Base-by-base conservation (phyloP, 208 protist species). In the Trypanosoma boissoni region DNA sequence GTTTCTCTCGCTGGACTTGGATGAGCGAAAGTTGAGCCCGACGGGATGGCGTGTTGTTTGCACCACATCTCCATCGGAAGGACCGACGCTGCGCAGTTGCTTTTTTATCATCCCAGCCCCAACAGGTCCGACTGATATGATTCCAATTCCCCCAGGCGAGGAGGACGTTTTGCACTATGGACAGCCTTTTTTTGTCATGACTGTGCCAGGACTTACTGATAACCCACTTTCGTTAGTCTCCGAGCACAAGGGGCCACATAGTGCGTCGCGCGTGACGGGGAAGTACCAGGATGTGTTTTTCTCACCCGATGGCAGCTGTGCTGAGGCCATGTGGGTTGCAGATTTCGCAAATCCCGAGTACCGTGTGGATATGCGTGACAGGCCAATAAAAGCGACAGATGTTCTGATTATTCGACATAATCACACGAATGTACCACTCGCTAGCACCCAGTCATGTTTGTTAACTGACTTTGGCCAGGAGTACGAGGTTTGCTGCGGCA, bases 101-200 rank as follows among this genome's bases (percentile, higher is more conserved):
- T 78, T 90, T 31, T 53, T 91, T n/a, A 49, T 96, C 16, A 74
- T 81, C 21, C 84, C 84, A 0, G 75, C 83, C 23, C 79, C 80
- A 7, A 77, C 81, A 41, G 76, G 80, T 3, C 80, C 76, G 9
- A 85, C 78, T n/a, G 83, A 89, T 44, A 80, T 72, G 55, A 83
- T 83, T 32, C 68, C 84, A 1, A 74, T 80, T 24, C 87, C 87
- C 1, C 44, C 69, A n/a, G 86, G 78, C 26, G 89, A 96, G 74
- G 63, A 69, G 61, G 76, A 88, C 42, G 49, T 96, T n/a, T 80
- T 96, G 26, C 87, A 94, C 69, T 96, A 96, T 65, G 85, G 85
- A 0, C 86, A 96, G 67, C 84, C 82, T 2, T 88, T 96, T 51
- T 89, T 92, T 56, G 70, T 93, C 42, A 86, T 86, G 79, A 85